Evolutionary conservation across 345 rosid species (phyloP).

Genomic region (Laguncularia racemosa): DNA sequence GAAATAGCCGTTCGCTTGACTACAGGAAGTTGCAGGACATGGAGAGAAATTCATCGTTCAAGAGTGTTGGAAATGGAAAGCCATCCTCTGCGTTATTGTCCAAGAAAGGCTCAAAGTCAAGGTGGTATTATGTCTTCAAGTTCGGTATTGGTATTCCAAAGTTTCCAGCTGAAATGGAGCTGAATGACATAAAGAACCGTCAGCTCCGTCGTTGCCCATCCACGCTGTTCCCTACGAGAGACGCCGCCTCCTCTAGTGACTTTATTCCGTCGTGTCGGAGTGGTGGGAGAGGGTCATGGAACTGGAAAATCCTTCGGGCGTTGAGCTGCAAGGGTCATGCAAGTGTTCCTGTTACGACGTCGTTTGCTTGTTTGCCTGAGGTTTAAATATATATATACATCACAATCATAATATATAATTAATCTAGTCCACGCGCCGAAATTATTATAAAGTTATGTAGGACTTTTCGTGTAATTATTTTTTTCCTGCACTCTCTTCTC

Average conservation of each 20-base stretch:
- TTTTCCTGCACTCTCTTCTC: too few relatives aligned
- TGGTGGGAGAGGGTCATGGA: conserved; percentile 22
- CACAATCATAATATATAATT: neutral
- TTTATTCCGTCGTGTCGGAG: conserved; percentile 17
- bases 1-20: conserved; percentile 60
- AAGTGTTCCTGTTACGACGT: conserved; percentile 45
- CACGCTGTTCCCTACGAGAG: conserved; percentile 24
- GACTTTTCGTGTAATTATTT: neutral
- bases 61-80: conserved; percentile 17
- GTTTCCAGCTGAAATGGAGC: conserved; percentile 55
- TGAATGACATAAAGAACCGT: conserved; percentile 57
- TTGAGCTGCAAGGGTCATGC: conserved; percentile 56
- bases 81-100: neutral
- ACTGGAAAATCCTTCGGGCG: conserved; percentile 45
- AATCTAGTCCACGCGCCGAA: neutral
- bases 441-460: neutral
- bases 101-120: conserved; percentile 26
- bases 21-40: conserved; percentile 26
- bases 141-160: conserved; percentile 58
- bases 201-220: conserved; percentile 50
- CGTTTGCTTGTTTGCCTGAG: conserved; percentile 32
- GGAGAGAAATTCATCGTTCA: conserved; percentile 20
- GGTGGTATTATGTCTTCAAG: conserved; percentile 56
- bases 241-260: neutral
- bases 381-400: conserved; percentile 6